Percentiles rank a stretch among this genome's conserved stretches.
Evolutionary conservation across 169 alveolate species (phyloP).

Genomic region (Eimeria falciformis): DNA sequence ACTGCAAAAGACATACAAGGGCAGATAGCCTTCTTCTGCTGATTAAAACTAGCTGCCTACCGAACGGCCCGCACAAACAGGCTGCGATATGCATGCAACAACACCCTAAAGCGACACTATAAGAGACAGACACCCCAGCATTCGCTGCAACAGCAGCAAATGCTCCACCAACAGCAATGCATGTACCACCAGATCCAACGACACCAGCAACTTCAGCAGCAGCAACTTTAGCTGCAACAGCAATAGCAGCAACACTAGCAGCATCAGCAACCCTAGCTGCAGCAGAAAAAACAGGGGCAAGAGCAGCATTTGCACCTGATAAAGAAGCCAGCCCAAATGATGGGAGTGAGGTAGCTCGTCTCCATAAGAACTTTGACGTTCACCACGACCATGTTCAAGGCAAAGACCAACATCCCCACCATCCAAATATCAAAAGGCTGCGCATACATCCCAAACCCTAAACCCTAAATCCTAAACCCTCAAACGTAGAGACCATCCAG

Average conservation of each 20-base stretch:
- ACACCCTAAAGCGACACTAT: too few relatives aligned
- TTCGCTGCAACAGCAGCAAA: slow-evolving; percentile 7
- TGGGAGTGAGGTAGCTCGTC: slow-evolving; percentile 9
- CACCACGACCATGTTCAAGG: slow-evolving; percentile 40
- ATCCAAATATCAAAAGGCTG: slow-evolving; percentile 60
- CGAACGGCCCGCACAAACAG: too few relatives aligned
- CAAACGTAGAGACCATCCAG: not conserved
- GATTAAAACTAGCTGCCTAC: too few relatives aligned
- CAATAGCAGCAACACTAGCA: not conserved
- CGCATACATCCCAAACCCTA: not conserved
- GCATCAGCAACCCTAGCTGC: slow-evolving; percentile 6
- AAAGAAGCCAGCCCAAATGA: slow-evolving; percentile 35
- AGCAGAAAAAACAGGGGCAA: slow-evolving; percentile 10
- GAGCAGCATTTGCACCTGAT: slow-evolving; percentile 30
- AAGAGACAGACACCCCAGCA: not conserved
- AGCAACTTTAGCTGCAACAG: not conserved
- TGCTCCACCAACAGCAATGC: slow-evolving; percentile 8
- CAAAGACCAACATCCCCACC: slow-evolving; percentile 11
- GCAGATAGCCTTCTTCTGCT: too few relatives aligned
- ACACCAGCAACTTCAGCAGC: slow-evolving; percentile 14
- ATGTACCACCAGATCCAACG: not conserved
- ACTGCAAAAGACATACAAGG: slow-evolving; percentile 5
- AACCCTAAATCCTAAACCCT: not conserved
- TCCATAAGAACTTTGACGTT: slow-evolving; percentile 53
- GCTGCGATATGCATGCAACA: too few relatives aligned